Conservation (phyloP, 2,329 filamentous ascomycete genomes). For the Arthrobotrys conoides region DNA sequence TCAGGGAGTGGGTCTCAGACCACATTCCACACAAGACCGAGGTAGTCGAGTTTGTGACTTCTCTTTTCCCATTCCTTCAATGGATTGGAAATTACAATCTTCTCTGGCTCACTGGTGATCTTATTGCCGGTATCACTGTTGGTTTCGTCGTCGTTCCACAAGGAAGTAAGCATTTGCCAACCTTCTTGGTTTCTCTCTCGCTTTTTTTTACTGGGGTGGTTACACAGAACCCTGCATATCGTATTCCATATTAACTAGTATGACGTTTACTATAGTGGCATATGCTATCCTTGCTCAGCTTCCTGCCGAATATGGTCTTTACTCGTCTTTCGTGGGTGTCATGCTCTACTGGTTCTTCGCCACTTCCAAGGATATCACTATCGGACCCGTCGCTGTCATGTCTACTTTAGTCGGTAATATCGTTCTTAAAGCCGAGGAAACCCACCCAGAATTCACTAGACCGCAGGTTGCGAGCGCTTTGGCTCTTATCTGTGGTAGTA, state of each 20-base stretch:
- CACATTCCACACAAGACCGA: conserved; percentile 74
- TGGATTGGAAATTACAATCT: conserved; percentile 93
- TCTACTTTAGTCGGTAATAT: conserved; percentile 90
- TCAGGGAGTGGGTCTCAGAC: conserved; percentile 78
- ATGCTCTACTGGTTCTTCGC: conserved; percentile 98
- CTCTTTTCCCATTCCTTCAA: conserved; percentile 82
- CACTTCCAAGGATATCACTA: conserved; percentile 98
- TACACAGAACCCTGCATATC: not conserved
- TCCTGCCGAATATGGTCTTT: conserved; percentile 86
- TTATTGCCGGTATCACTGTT: conserved; percentile 86
- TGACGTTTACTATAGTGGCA: conserved; percentile 73
- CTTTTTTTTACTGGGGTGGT: not conserved
- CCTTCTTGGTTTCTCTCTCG: not conserved
- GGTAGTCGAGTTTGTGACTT: conserved; percentile 73
- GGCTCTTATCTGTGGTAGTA: conserved; percentile 81
- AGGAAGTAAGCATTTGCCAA: conserved; percentile 71
- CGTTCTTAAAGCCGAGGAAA: conserved; percentile 73
- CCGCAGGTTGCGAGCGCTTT: conserved; percentile 83
- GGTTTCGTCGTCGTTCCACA: conserved; percentile 92
- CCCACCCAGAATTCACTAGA: conserved; percentile 73
- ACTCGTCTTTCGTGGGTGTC: conserved; percentile 96
- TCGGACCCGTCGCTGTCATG: conserved; percentile 95
- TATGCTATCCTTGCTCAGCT: conserved; percentile 88
- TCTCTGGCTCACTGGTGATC: conserved; percentile 88
- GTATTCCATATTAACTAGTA: not conserved